Base-by-base conservation (phyloP, 2,329 filamentous ascomycete genomes). In the Cercospora nicotianae region DNA sequence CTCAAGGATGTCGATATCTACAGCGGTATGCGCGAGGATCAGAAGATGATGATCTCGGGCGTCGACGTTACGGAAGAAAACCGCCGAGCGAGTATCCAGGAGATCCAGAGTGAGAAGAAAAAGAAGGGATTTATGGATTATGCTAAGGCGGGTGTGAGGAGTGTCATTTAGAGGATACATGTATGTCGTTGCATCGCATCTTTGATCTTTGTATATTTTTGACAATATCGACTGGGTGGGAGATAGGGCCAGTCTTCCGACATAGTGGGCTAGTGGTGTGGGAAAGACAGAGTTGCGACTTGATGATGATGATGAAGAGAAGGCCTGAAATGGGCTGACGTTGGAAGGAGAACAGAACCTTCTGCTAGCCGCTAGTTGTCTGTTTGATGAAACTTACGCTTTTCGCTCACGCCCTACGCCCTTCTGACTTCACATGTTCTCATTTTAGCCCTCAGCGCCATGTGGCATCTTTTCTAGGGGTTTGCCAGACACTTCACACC, bases 1-100 rank as follows among this genome's bases (percentile, higher is more conserved):
- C 71, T 73, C 31, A 77, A 73, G 66, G 72, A 79, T 30, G 79
- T 79, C 42, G 78, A 79, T 61, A 76, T 79, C 67, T 79, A 79
- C 69, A 75, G 73, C n/a, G 78, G 78, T 55, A 78, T 79, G 77
- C 66, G 77, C 33, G 76, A 78, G 60, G 66, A 42, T 3, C 72
- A 74, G 64, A 51, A 59, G 33, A 57, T 16, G 6, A 57, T 70
- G 58, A 75, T 78, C 64, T 76, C 73, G 60, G 76, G 76, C 36
- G 60, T 64, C 18, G 72, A 71, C 63, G 67, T 77, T 23, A 33
- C 75, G 20, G 70, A 72, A 13, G 75, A 76, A 26, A 64, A 74
- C 72, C 70, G 76, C 53, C 72, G 75, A n/a, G 73, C 73, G 13
- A 78, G 76, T 66, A 74, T 79, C 58, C 45, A 59, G n/a, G 73